Evolutionary conservation across 192 early-diverging fungal genomes (phyloP).

Genomic region (Coemansia sp.): DNA sequence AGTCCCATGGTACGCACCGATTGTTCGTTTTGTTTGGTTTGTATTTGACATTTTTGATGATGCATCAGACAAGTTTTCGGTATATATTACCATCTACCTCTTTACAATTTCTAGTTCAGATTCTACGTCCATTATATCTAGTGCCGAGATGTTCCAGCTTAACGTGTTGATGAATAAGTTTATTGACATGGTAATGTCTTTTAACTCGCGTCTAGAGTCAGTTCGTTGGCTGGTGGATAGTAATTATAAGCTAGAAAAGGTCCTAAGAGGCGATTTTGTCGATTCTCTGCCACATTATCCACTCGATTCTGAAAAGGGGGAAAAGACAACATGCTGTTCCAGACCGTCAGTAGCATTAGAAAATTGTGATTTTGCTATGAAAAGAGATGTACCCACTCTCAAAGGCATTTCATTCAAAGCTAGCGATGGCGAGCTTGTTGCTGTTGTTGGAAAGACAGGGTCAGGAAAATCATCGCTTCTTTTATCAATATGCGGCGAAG

Average conservation of each 20-base stretch:
- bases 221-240: background rate
- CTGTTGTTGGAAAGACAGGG: constrained; percentile 60
- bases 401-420: constrained; percentile 8
- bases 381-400: background rate
- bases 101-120: background rate
- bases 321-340: background rate
- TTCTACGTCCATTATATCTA: background rate
- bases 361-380: constrained; percentile 17
- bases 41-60: background rate
- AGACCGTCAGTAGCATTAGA: constrained; percentile 7
- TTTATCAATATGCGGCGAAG: constrained; percentile 58
- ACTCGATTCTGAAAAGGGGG: background rate
- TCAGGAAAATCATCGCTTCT: constrained; percentile 61
- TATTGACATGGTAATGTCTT: background rate
- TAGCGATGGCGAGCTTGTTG: constrained; percentile 46
- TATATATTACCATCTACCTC: constrained; percentile 1
- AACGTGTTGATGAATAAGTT: constrained; percentile 3
- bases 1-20: constrained; percentile 32
- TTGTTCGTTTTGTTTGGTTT: constrained; percentile 9
- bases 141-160: constrained; percentile 19
- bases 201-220: background rate
- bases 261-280: constrained; percentile 22
- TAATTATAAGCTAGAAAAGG: constrained; percentile 12
- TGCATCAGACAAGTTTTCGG: background rate
- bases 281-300: constrained; percentile 8